Evolutionary conservation across 2,329 filamentous ascomycete genomes (phyloP), one percentile per base, ranked within the genome.

Genomic region (Torrubiella hemipterigena): DNA sequence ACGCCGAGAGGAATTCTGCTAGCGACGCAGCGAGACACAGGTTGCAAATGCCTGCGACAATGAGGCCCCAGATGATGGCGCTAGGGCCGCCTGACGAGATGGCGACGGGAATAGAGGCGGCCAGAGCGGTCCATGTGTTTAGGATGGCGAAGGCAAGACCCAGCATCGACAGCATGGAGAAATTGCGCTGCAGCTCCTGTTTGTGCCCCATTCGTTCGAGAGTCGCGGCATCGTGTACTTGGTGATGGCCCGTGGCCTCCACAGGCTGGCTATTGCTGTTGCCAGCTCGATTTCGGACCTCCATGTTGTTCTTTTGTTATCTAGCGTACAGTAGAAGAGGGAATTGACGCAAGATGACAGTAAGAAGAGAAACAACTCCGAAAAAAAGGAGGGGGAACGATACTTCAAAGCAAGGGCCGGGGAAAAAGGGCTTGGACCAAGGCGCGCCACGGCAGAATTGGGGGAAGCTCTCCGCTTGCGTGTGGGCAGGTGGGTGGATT

Each of bases 11-110:
- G 45, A 81, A 84, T 49, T 84, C 80, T 29, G 78, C 77, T 17
- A 84, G 61, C 4, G 74, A 80, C 7, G 73, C 67, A 6, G 79
- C 75, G 22, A 83, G 64, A 42, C 73, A 80, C 8, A 83, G 46
- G 43, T 83, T 84, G 57, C 78, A 83, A 28, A 82, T 43, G 30
- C 77, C 73, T 13, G 72, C 70, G 8, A 69, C 65, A 4, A 55
- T 35, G 21, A 79, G 54, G 4, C 81, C 81, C 81, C 81, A 87
- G 35, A 87, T 67, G 24, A 86, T 77, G 35, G 76, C 69, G 7
- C 69, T 73, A 14, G 76, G 69, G 0, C 82, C 82, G 25, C 82
- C 82, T 11, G 73, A 79, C 1, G 81, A 77, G 19, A 87, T 59
- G 14, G 62, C 62, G 9, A 66, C 48, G 11, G 50, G 52, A 34